Evolutionary conservation across 2,329 filamentous ascomycete species (phyloP).

Genomic region (Aureobasidium sp.): DNA sequence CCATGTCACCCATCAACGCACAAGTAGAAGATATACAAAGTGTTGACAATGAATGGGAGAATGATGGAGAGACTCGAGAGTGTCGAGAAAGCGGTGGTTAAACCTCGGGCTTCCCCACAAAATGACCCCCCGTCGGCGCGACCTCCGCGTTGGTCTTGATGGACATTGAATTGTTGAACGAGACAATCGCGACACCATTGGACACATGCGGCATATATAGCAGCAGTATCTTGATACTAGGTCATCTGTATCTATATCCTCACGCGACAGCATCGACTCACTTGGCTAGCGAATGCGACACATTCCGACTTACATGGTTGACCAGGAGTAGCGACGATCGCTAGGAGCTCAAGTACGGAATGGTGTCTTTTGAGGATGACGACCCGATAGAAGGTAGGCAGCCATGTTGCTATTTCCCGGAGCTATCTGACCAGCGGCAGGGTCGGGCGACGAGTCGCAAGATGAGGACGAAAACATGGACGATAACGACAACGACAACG

Average conservation of each 20-base stretch:
- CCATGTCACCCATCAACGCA: too few relatives aligned
- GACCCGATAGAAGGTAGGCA: slow-evolving; percentile 21
- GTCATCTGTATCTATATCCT: too few relatives aligned
- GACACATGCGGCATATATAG: neutral
- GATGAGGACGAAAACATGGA: slow-evolving; percentile 37
- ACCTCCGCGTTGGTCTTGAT: neutral
- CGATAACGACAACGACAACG: slow-evolving; percentile 30
- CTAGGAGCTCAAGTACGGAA: slow-evolving; percentile 13
- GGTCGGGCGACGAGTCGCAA: slow-evolving; percentile 32
- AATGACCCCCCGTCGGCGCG: neutral
- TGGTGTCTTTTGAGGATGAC: slow-evolving; percentile 40
- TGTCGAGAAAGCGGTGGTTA: neutral
- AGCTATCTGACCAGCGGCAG: slow-evolving; percentile 9
- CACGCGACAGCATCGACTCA: neutral
- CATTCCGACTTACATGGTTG: slow-evolving; percentile 25
- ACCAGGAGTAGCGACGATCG: neutral
- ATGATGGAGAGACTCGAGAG: too few relatives aligned
- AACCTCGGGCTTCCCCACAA: neutral
- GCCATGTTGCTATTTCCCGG: fast-evolving
- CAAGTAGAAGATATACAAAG: too few relatives aligned
- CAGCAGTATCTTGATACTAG: neutral
- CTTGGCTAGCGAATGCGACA: slow-evolving; percentile 26
- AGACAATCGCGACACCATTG: neutral
- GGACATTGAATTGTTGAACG: neutral
- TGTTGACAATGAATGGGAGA: neutral